Percentiles rank a stretch among this genome's conserved stretches.
Evolutionary conservation across 768 basidiomycete species (phyloP).

Genomic region (Clitopilus hobsonii): DNA sequence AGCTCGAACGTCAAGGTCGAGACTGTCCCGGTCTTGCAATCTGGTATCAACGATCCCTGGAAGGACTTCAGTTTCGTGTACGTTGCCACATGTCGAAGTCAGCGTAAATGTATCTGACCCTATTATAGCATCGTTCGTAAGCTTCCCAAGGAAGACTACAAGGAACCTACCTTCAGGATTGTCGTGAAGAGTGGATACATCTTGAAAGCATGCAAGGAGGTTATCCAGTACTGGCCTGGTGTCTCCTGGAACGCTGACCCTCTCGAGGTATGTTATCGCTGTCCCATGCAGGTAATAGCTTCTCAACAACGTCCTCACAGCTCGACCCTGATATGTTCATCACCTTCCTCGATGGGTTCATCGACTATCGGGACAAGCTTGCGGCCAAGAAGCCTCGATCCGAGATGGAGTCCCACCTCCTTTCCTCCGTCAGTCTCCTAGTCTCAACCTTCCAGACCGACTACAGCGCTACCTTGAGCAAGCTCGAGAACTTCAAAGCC

Average conservation of each 20-base stretch:
- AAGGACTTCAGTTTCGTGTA: constrained; percentile 54
- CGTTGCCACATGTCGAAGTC: no score
- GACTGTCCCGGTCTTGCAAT: constrained; percentile 32
- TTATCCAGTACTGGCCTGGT: constrained; percentile 54
- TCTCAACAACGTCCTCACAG: constrained; percentile 20
- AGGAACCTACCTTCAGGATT: constrained; percentile 43
- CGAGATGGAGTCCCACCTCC: constrained; percentile 34
- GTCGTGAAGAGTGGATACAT: constrained; percentile 58
- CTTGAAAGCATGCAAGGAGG: constrained; percentile 51
- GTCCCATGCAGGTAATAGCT: background rate
- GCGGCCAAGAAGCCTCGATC: constrained; percentile 29
- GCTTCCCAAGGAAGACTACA: constrained; percentile 32
- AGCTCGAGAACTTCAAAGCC: constrained; percentile 40
- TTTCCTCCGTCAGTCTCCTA: constrained; percentile 45
- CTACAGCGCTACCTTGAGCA: constrained; percentile 42
- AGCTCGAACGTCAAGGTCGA: constrained; percentile 50
- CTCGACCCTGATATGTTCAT: constrained; percentile 55
- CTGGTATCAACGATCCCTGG: constrained; percentile 47
- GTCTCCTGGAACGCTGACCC: constrained; percentile 59
- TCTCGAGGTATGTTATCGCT: constrained; percentile 36
- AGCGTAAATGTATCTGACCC: background rate
- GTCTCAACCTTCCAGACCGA: constrained; percentile 45
- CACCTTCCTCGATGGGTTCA: constrained; percentile 44
- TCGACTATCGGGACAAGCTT: constrained; percentile 36
- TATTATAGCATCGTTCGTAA: constrained; percentile 44